phyloP scores from a whole-genome alignment of 768 basidiomycete genomes.

The Mycena metata region DNA sequence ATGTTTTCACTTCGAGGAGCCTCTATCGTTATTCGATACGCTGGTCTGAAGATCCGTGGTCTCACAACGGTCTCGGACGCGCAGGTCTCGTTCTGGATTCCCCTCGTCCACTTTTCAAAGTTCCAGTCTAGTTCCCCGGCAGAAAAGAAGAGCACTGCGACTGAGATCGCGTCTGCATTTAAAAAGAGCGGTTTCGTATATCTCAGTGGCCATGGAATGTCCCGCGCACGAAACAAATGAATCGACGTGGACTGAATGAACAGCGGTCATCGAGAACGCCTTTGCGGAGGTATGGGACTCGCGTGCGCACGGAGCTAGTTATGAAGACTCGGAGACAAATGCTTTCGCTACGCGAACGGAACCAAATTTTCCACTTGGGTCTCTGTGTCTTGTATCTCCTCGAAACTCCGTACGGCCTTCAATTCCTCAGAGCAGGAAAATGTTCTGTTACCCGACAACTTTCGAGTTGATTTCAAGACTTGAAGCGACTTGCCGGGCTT shows the following conservation, averaged over 20 bases:
- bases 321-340: too few relatives aligned
- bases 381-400: too few relatives aligned
- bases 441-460: too few relatives aligned
- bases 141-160: conserved; percentile 74
- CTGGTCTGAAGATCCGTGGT: conserved; percentile 41
- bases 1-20: conserved; percentile 47
- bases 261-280: conserved; percentile 66
- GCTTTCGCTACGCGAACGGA: too few relatives aligned
- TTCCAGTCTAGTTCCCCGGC: conserved; percentile 65
- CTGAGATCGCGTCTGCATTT: conserved; percentile 81
- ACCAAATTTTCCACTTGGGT: too few relatives aligned
- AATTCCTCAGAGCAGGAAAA: too few relatives aligned
- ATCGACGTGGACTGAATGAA: conserved; percentile 4
- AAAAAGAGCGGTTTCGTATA: conserved; percentile 87
- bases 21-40: conserved; percentile 38
- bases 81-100: conserved; percentile 74
- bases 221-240: conserved; percentile 42
- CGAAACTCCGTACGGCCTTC: too few relatives aligned
- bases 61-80: conserved; percentile 45
- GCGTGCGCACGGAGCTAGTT: too few relatives aligned
- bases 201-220: conserved; percentile 79
- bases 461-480: too few relatives aligned
- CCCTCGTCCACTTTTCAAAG: conserved; percentile 82
- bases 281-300: conserved; percentile 70
- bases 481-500: too few relatives aligned